These are phyloP conservation scores for Collybiopsis confluens DNA, from an alignment of 768 basidiomycete species.

Conservation along the genomic window DNA sequence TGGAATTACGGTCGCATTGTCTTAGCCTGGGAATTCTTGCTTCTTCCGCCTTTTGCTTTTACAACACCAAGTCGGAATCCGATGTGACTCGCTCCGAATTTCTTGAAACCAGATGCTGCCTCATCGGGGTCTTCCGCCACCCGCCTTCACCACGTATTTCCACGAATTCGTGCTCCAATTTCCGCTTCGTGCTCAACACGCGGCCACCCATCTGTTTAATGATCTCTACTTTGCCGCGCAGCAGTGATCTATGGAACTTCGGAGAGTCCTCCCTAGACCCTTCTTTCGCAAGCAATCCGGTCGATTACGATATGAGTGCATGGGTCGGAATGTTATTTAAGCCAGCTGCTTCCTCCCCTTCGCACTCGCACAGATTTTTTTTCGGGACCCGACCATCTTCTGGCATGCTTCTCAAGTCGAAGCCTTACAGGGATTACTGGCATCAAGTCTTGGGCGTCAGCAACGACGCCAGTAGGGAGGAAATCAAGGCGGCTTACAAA, in stretches of 20 bases:
- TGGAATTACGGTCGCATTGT: too few relatives aligned
- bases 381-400: background rate
- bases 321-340: constrained; percentile 1
- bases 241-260: background rate
- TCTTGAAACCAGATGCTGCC: background rate
- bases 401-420: constrained; percentile 5
- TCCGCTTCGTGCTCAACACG: constrained; percentile 7
- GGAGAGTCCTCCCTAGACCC: background rate
- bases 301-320: background rate
- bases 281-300: background rate
- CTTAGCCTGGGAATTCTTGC: too few relatives aligned
- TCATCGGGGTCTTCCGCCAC: background rate
- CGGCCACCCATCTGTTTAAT: background rate
- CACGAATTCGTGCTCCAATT: background rate
- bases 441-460: constrained; percentile 43
- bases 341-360: background rate
- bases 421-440: constrained; percentile 5
- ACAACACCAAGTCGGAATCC: too few relatives aligned
- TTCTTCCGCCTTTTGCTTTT: too few relatives aligned
- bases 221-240: background rate
- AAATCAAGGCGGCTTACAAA: constrained; percentile 59
- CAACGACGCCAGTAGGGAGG: constrained; percentile 42
- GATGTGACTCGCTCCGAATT: too few relatives aligned
- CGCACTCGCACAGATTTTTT: constrained; percentile 4
- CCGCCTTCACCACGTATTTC: background rate